phyloP scores from a whole-genome alignment of 2,329 filamentous ascomycete species.

The Cordyceps fumosorosea region DNA sequence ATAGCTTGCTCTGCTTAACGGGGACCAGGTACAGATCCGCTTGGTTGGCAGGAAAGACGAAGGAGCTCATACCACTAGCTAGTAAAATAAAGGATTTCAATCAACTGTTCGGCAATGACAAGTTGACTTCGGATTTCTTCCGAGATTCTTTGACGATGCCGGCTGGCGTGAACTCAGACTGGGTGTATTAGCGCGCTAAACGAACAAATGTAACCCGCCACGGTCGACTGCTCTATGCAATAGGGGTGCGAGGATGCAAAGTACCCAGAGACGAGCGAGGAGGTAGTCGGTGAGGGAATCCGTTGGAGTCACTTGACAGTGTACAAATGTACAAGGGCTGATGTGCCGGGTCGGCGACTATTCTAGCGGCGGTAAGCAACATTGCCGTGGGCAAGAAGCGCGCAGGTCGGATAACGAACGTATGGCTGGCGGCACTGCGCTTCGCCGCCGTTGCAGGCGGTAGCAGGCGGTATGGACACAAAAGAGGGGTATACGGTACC shows the following conservation, averaged over 20 bases:
- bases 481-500: background rate
- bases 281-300: background rate
- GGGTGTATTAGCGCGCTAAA: background rate
- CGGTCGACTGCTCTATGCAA: background rate
- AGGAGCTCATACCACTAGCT: background rate
- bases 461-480: background rate
- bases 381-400: background rate
- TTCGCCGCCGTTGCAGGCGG: background rate
- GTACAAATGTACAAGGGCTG: background rate
- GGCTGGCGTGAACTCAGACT: background rate
- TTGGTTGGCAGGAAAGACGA: background rate
- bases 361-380: background rate
- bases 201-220: background rate
- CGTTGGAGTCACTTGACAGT: background rate
- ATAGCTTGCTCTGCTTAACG: background rate
- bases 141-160: background rate
- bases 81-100: background rate
- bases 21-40: background rate
- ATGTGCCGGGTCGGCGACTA: background rate
- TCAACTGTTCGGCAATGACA: background rate
- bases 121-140: background rate
- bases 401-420: background rate
- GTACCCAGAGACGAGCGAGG: background rate
- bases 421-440: background rate
- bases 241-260: background rate